phyloP scores from a whole-genome alignment of 116 monocot species.

The Dioscorea cayenensis region DNA sequence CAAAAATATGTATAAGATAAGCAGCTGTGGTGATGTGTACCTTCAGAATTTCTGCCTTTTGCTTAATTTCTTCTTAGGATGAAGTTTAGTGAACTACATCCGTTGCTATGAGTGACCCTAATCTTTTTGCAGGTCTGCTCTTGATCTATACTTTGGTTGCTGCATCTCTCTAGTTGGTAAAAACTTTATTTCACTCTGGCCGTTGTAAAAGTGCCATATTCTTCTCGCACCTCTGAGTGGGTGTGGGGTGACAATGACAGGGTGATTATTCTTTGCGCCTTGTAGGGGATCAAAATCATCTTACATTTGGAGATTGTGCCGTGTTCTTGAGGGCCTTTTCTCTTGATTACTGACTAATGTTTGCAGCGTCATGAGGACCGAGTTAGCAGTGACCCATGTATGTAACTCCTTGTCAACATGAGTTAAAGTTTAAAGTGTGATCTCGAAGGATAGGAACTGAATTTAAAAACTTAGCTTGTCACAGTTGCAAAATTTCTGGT shows the following conservation, averaged over 20 bases:
- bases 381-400: background rate
- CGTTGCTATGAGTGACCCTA: no score
- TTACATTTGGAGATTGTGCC: constrained; percentile 58
- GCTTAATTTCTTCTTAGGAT: no score
- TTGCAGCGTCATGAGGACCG: background rate
- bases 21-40: no score
- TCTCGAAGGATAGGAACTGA: background rate
- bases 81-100: no score
- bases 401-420: no score
- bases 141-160: constrained; percentile 7
- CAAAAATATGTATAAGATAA: no score
- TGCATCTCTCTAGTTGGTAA: constrained; percentile 19
- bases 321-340: constrained; percentile 59
- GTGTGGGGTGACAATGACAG: constrained; percentile 46
- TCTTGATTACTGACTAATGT: constrained; percentile 82
- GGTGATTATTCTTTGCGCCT: constrained; percentile 13
- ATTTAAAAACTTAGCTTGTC: background rate
- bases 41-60: no score
- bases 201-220: constrained; percentile 34
- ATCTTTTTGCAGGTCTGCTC: constrained; percentile 17
- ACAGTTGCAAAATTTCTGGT: background rate
- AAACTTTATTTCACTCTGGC: constrained; percentile 72
- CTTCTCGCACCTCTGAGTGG: constrained; percentile 68
- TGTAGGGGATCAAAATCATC: constrained; percentile 26
- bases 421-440: no score